A percentile compares a stretch with the other conserved stretches of the same genome.
phyloP scores from a whole-genome alignment of 2,329 filamentous ascomycete species.

The Penicillium carneum region DNA sequence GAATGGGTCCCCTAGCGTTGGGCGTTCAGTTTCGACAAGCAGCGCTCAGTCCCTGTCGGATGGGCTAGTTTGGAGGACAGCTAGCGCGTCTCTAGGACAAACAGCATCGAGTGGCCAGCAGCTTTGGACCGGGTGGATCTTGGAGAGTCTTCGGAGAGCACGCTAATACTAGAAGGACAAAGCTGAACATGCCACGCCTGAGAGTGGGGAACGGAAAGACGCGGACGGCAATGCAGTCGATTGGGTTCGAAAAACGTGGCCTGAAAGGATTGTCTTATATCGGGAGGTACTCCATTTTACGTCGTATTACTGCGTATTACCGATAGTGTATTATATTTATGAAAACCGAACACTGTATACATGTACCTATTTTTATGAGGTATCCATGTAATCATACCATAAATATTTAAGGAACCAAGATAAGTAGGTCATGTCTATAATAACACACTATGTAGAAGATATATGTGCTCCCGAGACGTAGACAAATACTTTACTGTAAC shows the following conservation, averaged over 20 bases:
- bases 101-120: conserved; percentile 36
- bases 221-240: conserved; percentile 48
- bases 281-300: conserved; percentile 11
- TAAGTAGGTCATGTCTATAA: too few species aligned
- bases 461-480: neutral
- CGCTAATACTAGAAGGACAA: conserved; percentile 9
- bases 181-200: conserved; percentile 32
- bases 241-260: conserved; percentile 37
- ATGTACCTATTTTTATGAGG: neutral
- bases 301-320: conserved; percentile 6
- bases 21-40: conserved; percentile 6
- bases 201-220: conserved; percentile 45
- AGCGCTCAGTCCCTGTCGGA: conserved; percentile 34
- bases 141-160: conserved; percentile 12
- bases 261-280: conserved; percentile 16
- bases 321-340: neutral
- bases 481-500: conserved; percentile 8
- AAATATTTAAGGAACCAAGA: neutral
- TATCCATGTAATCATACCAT: neutral
- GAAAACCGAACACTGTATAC: conserved; percentile 1
- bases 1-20: conserved; percentile 29
- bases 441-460: neutral
- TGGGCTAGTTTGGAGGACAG: conserved; percentile 26
- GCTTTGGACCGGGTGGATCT: conserved; percentile 29
- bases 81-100: conserved; percentile 34